Evolutionary conservation across 108 stramenopile species (phyloP), one percentile per base, ranked within the genome.

Genomic region (Skeletonema grethae): DNA sequence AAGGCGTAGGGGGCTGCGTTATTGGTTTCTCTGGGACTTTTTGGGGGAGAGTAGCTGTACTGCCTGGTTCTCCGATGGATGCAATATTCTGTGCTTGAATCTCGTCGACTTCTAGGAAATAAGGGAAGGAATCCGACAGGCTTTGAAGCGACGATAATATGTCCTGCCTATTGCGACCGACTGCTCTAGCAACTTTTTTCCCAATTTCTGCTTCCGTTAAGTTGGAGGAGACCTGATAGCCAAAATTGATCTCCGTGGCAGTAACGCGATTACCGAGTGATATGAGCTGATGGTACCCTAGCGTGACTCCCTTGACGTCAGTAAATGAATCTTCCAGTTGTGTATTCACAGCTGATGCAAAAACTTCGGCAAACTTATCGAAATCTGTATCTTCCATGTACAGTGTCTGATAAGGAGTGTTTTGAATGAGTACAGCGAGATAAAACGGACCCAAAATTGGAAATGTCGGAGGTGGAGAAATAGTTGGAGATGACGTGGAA

Each of bases 351-450:
- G 22, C 2, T 24, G 50, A 5, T 53, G 1, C 7, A 6, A 53
- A n/a, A 22, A 8, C 50, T 53, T 53, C 20, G 22, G 7, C 50
- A 22, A 53, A 53, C 50, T 53, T 53, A 22, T 20, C n/a, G 9
- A 53, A 53, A 53, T 53, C 50, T 53, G 22, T 5, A 8, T 53
- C 50, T 22, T 53, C 50, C 50, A 53, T 53, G 50, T 53, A 53
- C 50, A 1, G 8, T 0, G 50, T 22, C 22, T 53, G 50, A 22
- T 53, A 53, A 9, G 50, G 50, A 22, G 50, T 53, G 50, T 53
- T 53, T 9, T 53, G 50, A 53, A 53, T 24, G 0, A 53, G 50
- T 8, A 53, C 22, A 18, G 50, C 50, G 18, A 53, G 50, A 22
- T 24, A 53, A 8, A 24, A 48, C 34, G 34, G 34, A 34, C 34